Evolutionary conservation across 2,329 filamentous ascomycete genomes (phyloP).

Genomic region (Fusarium decemcellulare): DNA sequence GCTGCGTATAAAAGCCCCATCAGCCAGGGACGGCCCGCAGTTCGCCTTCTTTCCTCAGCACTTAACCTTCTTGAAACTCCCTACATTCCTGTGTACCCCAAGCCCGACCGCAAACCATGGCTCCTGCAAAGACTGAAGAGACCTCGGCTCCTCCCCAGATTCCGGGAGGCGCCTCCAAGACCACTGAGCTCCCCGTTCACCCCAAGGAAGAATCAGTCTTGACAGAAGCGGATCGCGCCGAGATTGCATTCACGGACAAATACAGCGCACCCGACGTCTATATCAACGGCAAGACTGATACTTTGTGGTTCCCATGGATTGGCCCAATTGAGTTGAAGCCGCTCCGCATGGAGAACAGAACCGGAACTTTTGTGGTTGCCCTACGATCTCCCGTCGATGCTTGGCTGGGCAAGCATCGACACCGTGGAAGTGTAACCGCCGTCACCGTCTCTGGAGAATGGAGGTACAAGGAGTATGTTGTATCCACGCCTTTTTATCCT

Average conservation of each 20-base stretch:
- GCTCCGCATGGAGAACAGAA: slow-evolving; percentile 37
- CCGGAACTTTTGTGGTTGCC: slow-evolving; percentile 35
- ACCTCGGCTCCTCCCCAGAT: background rate
- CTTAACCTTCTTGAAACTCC: background rate
- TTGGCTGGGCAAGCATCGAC: slow-evolving; percentile 36
- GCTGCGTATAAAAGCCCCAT: slow-evolving; percentile 20
- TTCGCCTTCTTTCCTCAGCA: slow-evolving; percentile 19
- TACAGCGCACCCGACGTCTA: slow-evolving; percentile 46
- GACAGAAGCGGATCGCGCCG: slow-evolving; percentile 20
- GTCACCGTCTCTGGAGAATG: slow-evolving; percentile 43
- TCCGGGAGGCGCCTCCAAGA: slow-evolving; percentile 8
- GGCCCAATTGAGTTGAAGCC: slow-evolving; percentile 38
- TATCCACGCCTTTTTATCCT: background rate
- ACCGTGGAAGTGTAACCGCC: slow-evolving; percentile 37
- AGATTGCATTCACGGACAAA: slow-evolving; percentile 44
- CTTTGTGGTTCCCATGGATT: slow-evolving; percentile 41
- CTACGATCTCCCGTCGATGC: slow-evolving; percentile 33
- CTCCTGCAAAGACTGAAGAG: slow-evolving; percentile 28
- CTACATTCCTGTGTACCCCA: background rate
- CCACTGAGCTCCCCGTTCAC: slow-evolving; percentile 13
- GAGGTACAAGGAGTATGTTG: slow-evolving; percentile 41
- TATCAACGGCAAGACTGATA: slow-evolving; percentile 40
- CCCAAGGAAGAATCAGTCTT: slow-evolving; percentile 25
- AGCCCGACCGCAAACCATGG: slow-evolving; percentile 5
- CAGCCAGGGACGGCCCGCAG: slow-evolving; percentile 15